Evolutionary conservation across 805 yeast species (phyloP), one percentile per base, ranked within the genome.

Genomic region (Teunomyces panamensis): DNA sequence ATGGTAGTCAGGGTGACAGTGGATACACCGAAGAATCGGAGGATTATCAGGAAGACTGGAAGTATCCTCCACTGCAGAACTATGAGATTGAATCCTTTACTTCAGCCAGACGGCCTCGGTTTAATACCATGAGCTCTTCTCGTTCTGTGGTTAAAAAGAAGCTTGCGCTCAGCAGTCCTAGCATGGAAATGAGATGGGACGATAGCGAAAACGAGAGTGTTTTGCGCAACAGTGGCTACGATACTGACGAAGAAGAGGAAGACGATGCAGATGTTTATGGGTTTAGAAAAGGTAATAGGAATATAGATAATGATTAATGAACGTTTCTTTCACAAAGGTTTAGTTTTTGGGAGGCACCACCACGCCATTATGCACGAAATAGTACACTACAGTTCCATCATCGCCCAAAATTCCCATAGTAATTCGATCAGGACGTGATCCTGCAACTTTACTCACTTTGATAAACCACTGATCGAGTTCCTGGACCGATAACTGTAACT

Each of bases 371-470:
- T 84, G 80, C 13, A 83, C 71, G 59, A 79, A 78, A 61, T 86
- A 85, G 55, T 81, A 86, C n/a, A 84, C 84, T 14, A 84, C 73
- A 0, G 90, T 83, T 2, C 89, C 84, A 59, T 86, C 94, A 47
- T 76, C 76, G 54, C 79, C 82, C 2, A 79, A 74, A 6, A 85
- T 68, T 0, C 80, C 90, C 28, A 81, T 52, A 0, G 83, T 67
- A 2, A 86, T 51, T 48, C 82, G 65, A 39, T 63, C 64, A 0
- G 81, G 79, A 26, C 79, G 57, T 20, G 45, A 1, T 4, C 27
- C 43, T 5, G 39, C 44, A 1, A 59, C 35, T 5, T 50, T 48
- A 1, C 49, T 52, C 5, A 74, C 57, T 9, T 37, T 56, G 0
- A 50, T 51, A 48, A 82, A 82, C 55, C 79, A 66, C 2, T 37